Conservation (phyloP, 2,329 filamentous ascomycete species). For the Neofusicoccum kwambonambiense region DNA sequence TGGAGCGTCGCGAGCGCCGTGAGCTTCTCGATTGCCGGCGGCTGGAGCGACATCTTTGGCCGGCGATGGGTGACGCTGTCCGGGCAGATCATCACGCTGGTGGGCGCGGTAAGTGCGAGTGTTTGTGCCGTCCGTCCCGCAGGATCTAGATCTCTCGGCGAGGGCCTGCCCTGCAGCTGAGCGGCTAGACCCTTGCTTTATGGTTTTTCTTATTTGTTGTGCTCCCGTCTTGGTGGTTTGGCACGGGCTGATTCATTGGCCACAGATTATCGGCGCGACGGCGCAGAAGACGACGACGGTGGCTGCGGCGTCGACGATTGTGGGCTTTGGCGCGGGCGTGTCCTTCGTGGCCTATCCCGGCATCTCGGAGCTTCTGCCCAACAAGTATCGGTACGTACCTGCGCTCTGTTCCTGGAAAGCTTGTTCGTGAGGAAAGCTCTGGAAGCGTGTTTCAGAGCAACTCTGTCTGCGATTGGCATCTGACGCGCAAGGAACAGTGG, state of each 20-base stretch:
- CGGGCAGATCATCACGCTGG: slow-evolving; percentile 30
- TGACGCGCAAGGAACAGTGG: slow-evolving; percentile 21
- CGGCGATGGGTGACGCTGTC: slow-evolving; percentile 32
- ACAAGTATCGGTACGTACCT: slow-evolving; percentile 22
- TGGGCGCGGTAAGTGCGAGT: slow-evolving; percentile 24
- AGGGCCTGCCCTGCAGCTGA: no score
- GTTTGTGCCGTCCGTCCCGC: no score
- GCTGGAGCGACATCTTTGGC: slow-evolving; percentile 36
- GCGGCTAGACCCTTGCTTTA: no score
- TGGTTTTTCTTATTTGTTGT: no score
- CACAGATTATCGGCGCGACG: slow-evolving; percentile 38
- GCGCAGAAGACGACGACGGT: slow-evolving; percentile 34
- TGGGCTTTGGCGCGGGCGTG: slow-evolving; percentile 5
- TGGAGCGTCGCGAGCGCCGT: slow-evolving; percentile 31
- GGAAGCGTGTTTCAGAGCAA: not conserved
- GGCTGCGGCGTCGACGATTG: slow-evolving; percentile 24
- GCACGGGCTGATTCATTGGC: slow-evolving; percentile 24
- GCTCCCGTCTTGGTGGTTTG: no score
- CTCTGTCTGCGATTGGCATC: not conserved
- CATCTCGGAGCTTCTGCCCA: slow-evolving; percentile 25
- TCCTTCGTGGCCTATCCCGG: slow-evolving; percentile 19
- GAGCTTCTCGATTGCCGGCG: slow-evolving; percentile 33
- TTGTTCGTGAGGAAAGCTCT: not conserved
- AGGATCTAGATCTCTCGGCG: not conserved
- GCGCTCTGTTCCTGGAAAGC: no score